Evolutionary conservation across 352 stramenopile genomes (phyloP), one percentile per base, ranked within the genome.

Genomic region (Pythium angustatum): DNA sequence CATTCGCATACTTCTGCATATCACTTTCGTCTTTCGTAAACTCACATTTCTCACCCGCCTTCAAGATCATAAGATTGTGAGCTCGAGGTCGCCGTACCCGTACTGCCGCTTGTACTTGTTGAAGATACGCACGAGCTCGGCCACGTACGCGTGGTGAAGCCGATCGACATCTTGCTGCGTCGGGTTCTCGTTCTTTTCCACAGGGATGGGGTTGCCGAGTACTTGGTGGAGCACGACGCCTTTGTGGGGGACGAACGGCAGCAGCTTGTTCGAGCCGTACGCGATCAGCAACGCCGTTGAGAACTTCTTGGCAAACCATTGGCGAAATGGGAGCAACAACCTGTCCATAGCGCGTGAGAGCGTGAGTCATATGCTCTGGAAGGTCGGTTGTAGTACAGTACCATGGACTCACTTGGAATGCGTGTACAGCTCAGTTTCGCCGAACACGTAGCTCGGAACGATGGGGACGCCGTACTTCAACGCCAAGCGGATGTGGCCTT

Each of bases 21-120:
- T 44, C 19, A 10, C 34, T 49, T 58, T 34, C 5, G 27, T 24
- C 19, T 21, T 41, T 33, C 21, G 27, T 24, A 28, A 15, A 26
- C 2, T 49, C 27, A 41, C 34, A 31, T 43, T 17, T 30, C 50
- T 53, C 19, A 9, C 24, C 12, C 21, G 12, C 26, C 14, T 5
- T 34, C 19, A 53, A 21, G 19, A 30, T 68, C 89, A 93, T 50
- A 75, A 65, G 31, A 95, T 66, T 28, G 76, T 71, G 43, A 95
- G 66, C 28, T 75, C 76, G 38, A 76, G 68, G 31, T 91, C 69
- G 30, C 71, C 70, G 58, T 87, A 88, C 1, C 80, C 83, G 57
- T 89, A 88, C 65, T 91, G 77, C 28, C 61, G 66, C 67, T 96
- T 96, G 81, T 94, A 91, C 74, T 87, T 90, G 56, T 92, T 75